Percentiles rank a stretch among this genome's conserved stretches.
Evolutionary conservation across 768 basidiomycete genomes (phyloP).

Genomic region (Neoboletus magnificus): DNA sequence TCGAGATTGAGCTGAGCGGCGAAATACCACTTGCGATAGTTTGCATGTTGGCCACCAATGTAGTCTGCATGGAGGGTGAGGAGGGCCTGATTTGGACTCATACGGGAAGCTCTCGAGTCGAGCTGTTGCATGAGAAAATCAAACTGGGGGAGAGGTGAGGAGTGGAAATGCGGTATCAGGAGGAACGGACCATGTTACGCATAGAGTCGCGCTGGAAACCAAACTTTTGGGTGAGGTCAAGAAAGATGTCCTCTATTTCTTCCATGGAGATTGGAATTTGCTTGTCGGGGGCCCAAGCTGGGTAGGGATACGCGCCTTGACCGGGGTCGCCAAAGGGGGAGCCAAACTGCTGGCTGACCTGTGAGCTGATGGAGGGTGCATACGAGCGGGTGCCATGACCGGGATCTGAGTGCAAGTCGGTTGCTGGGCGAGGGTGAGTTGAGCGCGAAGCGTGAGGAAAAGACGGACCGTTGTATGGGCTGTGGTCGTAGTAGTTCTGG

Average conservation of each 20-base stretch:
- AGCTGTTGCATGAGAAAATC: conserved; percentile 98
- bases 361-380: conserved; percentile 57
- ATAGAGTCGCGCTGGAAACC: conserved; percentile 96
- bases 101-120: conserved; percentile 96
- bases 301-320: conserved; percentile 69
- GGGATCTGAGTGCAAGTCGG: conserved; percentile 29
- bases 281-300: conserved; percentile 91
- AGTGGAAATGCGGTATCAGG: neutral
- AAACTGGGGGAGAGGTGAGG: conserved; percentile 50
- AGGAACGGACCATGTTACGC: conserved; percentile 78
- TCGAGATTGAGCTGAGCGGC: conserved; percentile 98
- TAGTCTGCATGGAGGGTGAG: conserved; percentile 98
- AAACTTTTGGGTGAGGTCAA: conserved; percentile 97
- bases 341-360: conserved; percentile 54
- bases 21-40: conserved; percentile 99
- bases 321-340: conserved; percentile 60
- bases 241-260: conserved; percentile 98
- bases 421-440: neutral
- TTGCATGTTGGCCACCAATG: conserved; percentile 97
- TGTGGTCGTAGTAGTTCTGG: conserved; percentile 33
- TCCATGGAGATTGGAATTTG: conserved; percentile 96
- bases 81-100: conserved; percentile 94
- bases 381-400: conserved; percentile 43
- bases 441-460: neutral
- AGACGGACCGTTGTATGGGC: conserved; percentile 20